Evolutionary conservation across 352 stramenopile genomes (phyloP).

Genomic region (Globisporangium alternatum): DNA sequence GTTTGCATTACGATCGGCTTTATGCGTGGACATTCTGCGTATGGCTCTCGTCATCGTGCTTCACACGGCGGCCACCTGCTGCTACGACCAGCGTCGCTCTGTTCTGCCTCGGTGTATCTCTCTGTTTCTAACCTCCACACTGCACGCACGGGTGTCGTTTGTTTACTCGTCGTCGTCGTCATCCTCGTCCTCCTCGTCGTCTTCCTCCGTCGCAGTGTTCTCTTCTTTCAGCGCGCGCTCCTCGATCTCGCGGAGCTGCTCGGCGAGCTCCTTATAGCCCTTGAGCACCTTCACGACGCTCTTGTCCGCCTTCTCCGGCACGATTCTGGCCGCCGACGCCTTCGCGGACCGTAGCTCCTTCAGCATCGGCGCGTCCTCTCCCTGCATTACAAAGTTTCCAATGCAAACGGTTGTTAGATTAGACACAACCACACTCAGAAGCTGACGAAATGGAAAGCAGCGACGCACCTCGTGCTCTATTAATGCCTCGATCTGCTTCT

Average conservation of each 20-base stretch:
- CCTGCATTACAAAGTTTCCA: slow-evolving; percentile 16
- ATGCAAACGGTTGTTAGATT: not conserved
- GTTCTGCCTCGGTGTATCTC: not conserved
- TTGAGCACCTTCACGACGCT: slow-evolving; percentile 70
- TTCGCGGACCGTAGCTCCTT: slow-evolving; percentile 65
- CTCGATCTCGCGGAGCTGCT: slow-evolving; percentile 64
- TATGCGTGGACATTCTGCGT: not conserved
- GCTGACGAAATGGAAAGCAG: not conserved
- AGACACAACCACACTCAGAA: too few relatives aligned
- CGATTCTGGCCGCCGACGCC: slow-evolving; percentile 52
- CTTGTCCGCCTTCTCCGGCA: slow-evolving; percentile 61
- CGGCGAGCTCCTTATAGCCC: slow-evolving; percentile 63
- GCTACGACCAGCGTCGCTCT: not conserved
- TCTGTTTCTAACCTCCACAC: slow-evolving; percentile 15
- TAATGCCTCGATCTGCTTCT: slow-evolving; percentile 83
- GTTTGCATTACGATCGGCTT: not conserved
- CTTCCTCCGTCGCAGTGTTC: slow-evolving; percentile 41
- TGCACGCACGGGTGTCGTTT: not conserved
- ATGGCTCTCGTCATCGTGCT: not conserved
- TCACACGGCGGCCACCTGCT: not conserved
- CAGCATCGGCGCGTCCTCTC: slow-evolving; percentile 46
- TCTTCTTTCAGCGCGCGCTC: slow-evolving; percentile 53
- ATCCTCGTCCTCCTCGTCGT: slow-evolving; percentile 27
- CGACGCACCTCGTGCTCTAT: slow-evolving; percentile 36
- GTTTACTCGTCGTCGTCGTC: slow-evolving; percentile 22